Conservation (phyloP, 2,329 filamentous ascomycete species). For the Amesomyces nigricolor region DNA sequence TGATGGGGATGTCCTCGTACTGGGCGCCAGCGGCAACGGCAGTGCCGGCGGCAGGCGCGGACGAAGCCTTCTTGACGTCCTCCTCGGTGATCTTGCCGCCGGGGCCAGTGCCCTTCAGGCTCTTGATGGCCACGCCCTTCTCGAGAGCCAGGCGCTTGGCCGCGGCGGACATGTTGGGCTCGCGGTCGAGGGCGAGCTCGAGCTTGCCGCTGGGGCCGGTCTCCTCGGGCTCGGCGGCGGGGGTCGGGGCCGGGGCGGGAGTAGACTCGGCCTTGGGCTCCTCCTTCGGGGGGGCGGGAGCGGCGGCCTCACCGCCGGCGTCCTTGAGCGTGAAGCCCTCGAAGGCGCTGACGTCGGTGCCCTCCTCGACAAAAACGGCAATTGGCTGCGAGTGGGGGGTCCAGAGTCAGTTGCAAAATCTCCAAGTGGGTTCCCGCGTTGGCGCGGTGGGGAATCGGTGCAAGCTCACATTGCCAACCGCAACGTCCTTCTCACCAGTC, state of each 20-base stretch:
- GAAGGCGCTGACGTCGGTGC: conserved; percentile 79
- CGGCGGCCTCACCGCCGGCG: conserved; percentile 72
- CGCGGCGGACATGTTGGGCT: conserved; percentile 64
- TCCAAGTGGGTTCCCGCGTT: conserved; percentile 4
- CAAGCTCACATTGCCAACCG: conserved; percentile 83
- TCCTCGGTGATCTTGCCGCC: conserved; percentile 84
- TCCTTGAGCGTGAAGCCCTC: conserved; percentile 83
- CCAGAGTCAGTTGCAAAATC: conserved; percentile 14
- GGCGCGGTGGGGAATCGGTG: conserved; percentile 14
- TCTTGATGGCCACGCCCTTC: conserved; percentile 69
- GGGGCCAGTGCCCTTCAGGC: conserved; percentile 80
- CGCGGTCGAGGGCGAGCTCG: conserved; percentile 77
- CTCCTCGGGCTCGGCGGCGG: conserved; percentile 57
- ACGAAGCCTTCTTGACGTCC: conserved; percentile 80
- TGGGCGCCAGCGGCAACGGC: conserved; percentile 51
- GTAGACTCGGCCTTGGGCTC: conserved; percentile 55
- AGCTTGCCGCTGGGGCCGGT: conserved; percentile 70
- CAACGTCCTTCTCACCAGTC: conserved; percentile 85
- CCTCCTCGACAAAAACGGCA: conserved; percentile 89
- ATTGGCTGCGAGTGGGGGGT: conserved; percentile 63
- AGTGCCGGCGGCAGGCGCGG: conserved; percentile 47
- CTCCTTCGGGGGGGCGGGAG: conserved; percentile 61
- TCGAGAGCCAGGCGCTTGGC: conserved; percentile 80
- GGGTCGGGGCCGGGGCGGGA: conserved; percentile 53
- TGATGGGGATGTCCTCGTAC: conserved; percentile 80